Percentiles rank a stretch among this genome's conserved stretches.
phyloP scores from a whole-genome alignment of 177 flowering plant genomes.

The Vitis hybrid region DNA sequence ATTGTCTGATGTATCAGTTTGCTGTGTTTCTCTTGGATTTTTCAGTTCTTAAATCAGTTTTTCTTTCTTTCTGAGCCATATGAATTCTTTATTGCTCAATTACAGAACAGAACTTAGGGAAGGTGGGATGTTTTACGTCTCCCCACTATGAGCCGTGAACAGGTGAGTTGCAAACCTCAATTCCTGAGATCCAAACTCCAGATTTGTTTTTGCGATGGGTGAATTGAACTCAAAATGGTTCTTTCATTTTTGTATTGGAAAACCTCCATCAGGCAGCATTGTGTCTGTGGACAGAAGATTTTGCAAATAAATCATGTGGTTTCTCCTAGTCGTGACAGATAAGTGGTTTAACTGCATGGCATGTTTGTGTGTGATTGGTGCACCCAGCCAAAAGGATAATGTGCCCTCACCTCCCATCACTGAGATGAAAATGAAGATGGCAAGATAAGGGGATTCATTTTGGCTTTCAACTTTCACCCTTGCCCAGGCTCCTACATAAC shows the following conservation, averaged over 20 bases:
- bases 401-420: no score
- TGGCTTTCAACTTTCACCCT: no score
- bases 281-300: background rate
- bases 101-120: constrained; percentile 25
- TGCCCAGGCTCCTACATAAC: no score
- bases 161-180: constrained; percentile 13
- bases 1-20: background rate
- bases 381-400: background rate
- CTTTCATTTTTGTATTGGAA: background rate
- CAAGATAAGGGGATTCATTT: no score
- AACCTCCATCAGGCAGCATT: constrained; percentile 1
- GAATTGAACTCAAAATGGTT: background rate
- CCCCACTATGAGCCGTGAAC: constrained; percentile 9
- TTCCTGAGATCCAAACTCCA: constrained; percentile 5
- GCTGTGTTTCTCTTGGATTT: background rate
- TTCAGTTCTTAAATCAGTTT: background rate
- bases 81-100: constrained; percentile 19
- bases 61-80: constrained; percentile 2
- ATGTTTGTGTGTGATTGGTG: background rate
- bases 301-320: background rate
- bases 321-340: background rate
- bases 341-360: background rate
- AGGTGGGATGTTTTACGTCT: constrained; percentile 15
- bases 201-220: background rate
- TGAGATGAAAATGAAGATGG: no score